Percentiles rank a stretch among this genome's conserved stretches.
Evolutionary conservation across 2,329 filamentous ascomycete species (phyloP).

Genomic region (Talaromyces marneffei): DNA sequence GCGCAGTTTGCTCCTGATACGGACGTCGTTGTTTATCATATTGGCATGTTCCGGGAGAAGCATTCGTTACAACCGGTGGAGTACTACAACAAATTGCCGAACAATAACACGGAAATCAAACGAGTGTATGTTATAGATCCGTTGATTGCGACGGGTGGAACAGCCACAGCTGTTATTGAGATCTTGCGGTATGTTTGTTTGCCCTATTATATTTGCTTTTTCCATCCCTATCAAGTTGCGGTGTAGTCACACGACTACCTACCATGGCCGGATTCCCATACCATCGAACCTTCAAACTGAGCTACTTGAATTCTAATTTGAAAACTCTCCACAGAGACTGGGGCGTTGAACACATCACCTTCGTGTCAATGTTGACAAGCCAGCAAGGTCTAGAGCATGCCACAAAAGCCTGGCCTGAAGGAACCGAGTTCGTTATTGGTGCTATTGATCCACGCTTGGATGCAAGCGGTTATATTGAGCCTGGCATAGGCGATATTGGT

Average conservation of each 20-base stretch:
- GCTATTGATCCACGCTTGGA: constrained; percentile 22
- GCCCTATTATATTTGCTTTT: constrained; percentile 1
- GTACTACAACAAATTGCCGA: constrained; percentile 28
- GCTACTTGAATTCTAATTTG: not conserved
- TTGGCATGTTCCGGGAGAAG: constrained; percentile 26
- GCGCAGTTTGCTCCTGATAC: constrained; percentile 22
- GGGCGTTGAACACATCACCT: constrained; percentile 25
- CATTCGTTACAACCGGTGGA: constrained; percentile 24
- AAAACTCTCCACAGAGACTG: constrained; percentile 19
- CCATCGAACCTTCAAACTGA: not conserved
- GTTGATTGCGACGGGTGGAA: constrained; percentile 25
- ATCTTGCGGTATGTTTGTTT: constrained; percentile 21
- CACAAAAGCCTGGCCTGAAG: constrained; percentile 23
- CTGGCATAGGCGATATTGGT: constrained; percentile 27
- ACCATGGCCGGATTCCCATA: not conserved
- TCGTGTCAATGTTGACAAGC: constrained; percentile 23
- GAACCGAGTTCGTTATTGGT: constrained; percentile 23
- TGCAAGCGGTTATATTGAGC: constrained; percentile 23
- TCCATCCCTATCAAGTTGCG: not conserved
- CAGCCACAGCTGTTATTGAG: constrained; percentile 22
- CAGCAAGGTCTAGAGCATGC: constrained; percentile 19
- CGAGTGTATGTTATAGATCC: constrained; percentile 25
- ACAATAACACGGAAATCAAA: constrained; percentile 21
- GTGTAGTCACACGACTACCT: constrained; percentile 4
- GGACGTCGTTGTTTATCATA: constrained; percentile 24